Conservation (phyloP, 2,329 filamentous ascomycete genomes). For the Trichoderma aggressivum region DNA sequence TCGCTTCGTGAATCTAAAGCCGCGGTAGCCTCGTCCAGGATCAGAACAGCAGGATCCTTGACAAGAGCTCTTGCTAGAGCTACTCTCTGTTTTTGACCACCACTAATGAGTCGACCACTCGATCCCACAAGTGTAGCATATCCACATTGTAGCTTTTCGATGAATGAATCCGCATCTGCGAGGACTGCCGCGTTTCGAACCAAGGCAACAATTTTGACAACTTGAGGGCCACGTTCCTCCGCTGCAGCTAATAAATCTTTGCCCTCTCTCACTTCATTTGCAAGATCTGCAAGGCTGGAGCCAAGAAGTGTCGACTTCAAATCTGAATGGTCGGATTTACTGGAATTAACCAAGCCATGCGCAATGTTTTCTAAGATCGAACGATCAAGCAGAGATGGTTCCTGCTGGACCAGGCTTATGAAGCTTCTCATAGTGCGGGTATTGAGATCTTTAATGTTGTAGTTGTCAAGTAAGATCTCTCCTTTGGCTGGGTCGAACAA, state of each 20-base stretch:
- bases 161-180: constrained; percentile 5
- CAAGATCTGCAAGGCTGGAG: constrained; percentile 44
- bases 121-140: neutral
- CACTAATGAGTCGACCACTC: constrained; percentile 47
- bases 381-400: constrained; percentile 59
- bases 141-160: constrained; percentile 34
- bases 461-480: constrained; percentile 36
- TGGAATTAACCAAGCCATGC: constrained; percentile 37
- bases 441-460: constrained; percentile 51
- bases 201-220: neutral
- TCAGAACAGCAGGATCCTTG: constrained; percentile 57
- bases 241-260: constrained; percentile 9
- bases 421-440: constrained; percentile 53
- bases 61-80: constrained; percentile 61
- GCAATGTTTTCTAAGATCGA: constrained; percentile 52
- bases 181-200: constrained; percentile 9
- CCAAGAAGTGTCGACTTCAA: constrained; percentile 41
- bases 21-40: constrained; percentile 66
- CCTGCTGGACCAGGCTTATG: constrained; percentile 60
- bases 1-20: constrained; percentile 42
- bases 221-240: neutral
- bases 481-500: constrained; percentile 56
- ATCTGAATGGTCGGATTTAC: constrained; percentile 44
- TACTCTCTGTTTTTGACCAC: constrained; percentile 59
- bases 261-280: constrained; percentile 29